Percentiles rank a stretch among this genome's conserved stretches.
phyloP scores from a whole-genome alignment of 768 basidiomycete species.

The Russula virescens region DNA sequence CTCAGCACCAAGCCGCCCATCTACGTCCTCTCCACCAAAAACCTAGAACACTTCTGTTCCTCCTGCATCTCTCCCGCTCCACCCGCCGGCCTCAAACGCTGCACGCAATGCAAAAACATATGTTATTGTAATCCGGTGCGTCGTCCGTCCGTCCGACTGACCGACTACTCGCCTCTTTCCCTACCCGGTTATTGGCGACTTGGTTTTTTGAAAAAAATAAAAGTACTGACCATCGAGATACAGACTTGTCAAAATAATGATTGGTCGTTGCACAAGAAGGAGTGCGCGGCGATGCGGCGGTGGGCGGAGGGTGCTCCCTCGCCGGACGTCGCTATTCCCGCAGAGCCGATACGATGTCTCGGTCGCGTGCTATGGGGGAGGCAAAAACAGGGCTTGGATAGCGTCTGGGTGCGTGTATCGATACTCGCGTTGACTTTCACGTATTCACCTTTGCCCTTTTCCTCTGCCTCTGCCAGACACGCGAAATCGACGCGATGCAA shows the following conservation, averaged over 20 bases:
- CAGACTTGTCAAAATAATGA: constrained; percentile 68
- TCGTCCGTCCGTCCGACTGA: too few relatives aligned
- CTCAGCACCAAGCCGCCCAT: constrained; percentile 55
- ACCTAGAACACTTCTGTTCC: constrained; percentile 63
- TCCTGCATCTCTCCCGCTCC: constrained; percentile 47
- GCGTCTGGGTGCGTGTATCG: constrained; percentile 48
- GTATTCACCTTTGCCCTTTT: not conserved
- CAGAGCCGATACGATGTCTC: constrained; percentile 74
- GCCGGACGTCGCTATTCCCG: constrained; percentile 47
- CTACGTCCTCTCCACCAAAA: constrained; percentile 56
- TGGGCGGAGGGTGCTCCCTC: constrained; percentile 52
- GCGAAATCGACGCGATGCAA: constrained; percentile 63
- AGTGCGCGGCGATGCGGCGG: constrained; percentile 64
- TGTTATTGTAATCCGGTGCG: constrained; percentile 77
- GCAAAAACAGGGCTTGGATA: constrained; percentile 48
- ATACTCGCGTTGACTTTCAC: not conserved
- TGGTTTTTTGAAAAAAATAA: too few relatives aligned
- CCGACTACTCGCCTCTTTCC: too few relatives aligned
- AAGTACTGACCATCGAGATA: not conserved
- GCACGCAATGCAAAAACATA: constrained; percentile 62
- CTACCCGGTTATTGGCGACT: too few relatives aligned
- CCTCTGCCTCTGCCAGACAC: constrained; percentile 43
- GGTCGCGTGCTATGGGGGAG: constrained; percentile 68
- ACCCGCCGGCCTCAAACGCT: constrained; percentile 50
- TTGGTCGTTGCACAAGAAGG: constrained; percentile 70